phyloP scores from a whole-genome alignment of 148 eudicot genomes.

The Heliosperma pusillum region DNA sequence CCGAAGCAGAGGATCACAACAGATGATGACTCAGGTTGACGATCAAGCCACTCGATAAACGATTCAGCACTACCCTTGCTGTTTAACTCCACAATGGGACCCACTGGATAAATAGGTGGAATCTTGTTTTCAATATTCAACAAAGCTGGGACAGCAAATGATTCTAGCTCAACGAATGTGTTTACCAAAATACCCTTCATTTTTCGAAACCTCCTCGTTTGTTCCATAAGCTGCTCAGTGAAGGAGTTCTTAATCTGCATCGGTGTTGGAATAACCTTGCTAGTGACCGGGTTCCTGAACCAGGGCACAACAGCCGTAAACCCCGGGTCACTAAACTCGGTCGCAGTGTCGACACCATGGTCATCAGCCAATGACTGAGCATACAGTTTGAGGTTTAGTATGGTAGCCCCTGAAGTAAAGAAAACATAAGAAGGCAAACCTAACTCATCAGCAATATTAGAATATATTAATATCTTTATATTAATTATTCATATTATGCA shows the following conservation, averaged over 20 bases:
- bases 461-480: too few relatives aligned
- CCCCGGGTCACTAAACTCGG: neutral
- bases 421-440: slow-evolving; percentile 24
- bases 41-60: neutral
- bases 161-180: neutral
- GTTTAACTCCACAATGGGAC: neutral
- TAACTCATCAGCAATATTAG: slow-evolving; percentile 6
- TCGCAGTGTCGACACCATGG: neutral
- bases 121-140: too few relatives aligned
- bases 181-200: slow-evolving; percentile 8
- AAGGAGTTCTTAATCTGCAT: neutral
- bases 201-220: neutral
- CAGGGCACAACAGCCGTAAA: neutral
- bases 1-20: slow-evolving; percentile 10
- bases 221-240: neutral
- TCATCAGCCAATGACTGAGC: slow-evolving; percentile 16
- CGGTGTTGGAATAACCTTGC: neutral
- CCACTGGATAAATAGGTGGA: slow-evolving; percentile 7
- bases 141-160: neutral
- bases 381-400: slow-evolving; percentile 26
- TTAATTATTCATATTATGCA: too few relatives aligned
- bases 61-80: neutral
- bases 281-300: slow-evolving; percentile 4
- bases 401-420: slow-evolving; percentile 30
- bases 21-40: neutral